Base-by-base conservation (phyloP, 257 asterid genomes). In the Primulina huaijiensis region DNA sequence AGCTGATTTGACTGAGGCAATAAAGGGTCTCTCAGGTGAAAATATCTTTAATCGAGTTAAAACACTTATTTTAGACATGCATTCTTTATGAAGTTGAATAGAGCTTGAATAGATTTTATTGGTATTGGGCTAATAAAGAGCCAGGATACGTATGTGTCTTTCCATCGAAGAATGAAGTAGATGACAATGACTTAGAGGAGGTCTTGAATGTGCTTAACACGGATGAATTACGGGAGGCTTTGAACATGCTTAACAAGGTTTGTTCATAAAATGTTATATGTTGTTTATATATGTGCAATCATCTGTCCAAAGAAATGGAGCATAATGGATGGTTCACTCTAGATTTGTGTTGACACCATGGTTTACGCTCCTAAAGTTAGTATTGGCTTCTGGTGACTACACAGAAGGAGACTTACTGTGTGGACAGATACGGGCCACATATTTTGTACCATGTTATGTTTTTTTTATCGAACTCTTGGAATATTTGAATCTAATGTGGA, bases 351-450 rank as follows among this genome's bases (percentile, higher is more conserved):
- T 83, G 84, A 74, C 60, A 38, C 92, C 88, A 74, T 84, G 72
- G 88, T 83, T 81, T 73, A 68, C 77, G 97, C 97, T 90, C 97
- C 95, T 53, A 92, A 74, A 92, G 53, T 69, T 72, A 74, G 75
- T 46, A 58, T 67, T 92, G 92, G 98, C 91, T 90, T 92, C 96
- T 88, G 96, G 90, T 90, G 97, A 92, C 98, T 83, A 79, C 95
- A 77, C 95, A 84, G 87, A 60, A 86, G 69, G 72, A 92, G 95
- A 60, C 56, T 21, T 76, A 81, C 92, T 90, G 93, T 86, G 96
- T 90, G 88, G 97, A 90, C 97, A 88, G 98, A 92, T 92, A 92
- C 96, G 93, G 96, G 94, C 79, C 98, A 68, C 58, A 90, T 74
- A 90, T 72, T 64, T 76, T 73, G 27, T 70, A n/a, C 68, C 35